Conservation (phyloP, 2,329 filamentous ascomycete genomes). For the Phialocephala subalpina region DNA sequence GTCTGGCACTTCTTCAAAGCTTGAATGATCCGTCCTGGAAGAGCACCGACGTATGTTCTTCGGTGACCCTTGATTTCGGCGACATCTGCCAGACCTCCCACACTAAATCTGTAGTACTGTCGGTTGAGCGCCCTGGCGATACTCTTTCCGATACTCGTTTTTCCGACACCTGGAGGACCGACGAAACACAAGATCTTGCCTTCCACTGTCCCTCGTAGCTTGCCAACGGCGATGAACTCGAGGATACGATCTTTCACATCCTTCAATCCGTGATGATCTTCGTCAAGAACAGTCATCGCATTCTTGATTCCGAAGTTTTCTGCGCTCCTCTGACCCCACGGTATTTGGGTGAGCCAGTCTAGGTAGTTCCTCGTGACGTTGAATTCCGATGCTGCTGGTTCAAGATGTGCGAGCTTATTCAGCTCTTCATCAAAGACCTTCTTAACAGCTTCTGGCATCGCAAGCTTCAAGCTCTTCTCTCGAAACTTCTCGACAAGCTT, state of each 20-base stretch:
- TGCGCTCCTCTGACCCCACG: constrained; percentile 93
- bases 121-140: constrained; percentile 94
- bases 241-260: constrained; percentile 98
- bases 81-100: constrained; percentile 95
- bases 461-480: constrained; percentile 90
- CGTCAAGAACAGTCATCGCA: constrained; percentile 88
- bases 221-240: constrained; percentile 98
- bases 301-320: constrained; percentile 97
- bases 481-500: constrained; percentile 98
- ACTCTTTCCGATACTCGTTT: constrained; percentile 98
- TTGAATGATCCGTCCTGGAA: constrained; percentile 97
- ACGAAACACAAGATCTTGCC: constrained; percentile 99
- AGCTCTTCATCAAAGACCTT: constrained; percentile 99
- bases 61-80: constrained; percentile 98
- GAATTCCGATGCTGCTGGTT: constrained; percentile 96
- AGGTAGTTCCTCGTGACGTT: constrained; percentile 98
- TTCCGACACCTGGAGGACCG: constrained; percentile 95
- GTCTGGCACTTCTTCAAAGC: constrained; percentile 99
- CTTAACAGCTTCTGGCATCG: constrained; percentile 95
- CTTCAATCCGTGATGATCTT: constrained; percentile 96
- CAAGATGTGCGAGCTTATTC: constrained; percentile 94
- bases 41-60: constrained; percentile 92
- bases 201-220: constrained; percentile 94
- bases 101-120: constrained; percentile 98
- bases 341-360: constrained; percentile 98